Percentiles rank a stretch among this genome's conserved stretches.
Conservation (phyloP, 2,329 filamentous ascomycete species). For the Paraphaeosphaeria sporulosa region DNA sequence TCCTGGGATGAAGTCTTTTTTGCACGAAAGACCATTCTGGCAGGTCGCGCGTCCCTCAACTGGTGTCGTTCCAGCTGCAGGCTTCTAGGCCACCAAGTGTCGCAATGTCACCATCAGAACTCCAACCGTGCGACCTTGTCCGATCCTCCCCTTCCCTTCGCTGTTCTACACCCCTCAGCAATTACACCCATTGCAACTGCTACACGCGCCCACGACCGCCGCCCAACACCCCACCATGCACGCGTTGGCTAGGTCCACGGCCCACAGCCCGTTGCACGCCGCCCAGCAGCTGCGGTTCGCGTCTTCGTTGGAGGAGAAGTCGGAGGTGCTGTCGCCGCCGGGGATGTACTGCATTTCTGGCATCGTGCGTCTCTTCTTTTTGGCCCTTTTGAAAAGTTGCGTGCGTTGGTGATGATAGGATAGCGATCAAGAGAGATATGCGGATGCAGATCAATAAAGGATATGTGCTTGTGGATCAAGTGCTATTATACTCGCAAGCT, state of each 20-base stretch:
- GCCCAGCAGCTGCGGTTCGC: slow-evolving; percentile 16
- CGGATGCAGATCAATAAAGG: too few relatives aligned
- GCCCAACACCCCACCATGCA: slow-evolving; percentile 20
- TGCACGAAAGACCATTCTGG: too few relatives aligned
- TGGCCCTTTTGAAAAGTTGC: neutral
- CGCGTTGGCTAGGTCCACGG: slow-evolving; percentile 16
- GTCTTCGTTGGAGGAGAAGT: slow-evolving; percentile 14
- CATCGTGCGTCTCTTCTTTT: neutral
- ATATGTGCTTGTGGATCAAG: too few relatives aligned
- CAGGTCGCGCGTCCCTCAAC: too few relatives aligned
- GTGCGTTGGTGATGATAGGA: too few relatives aligned
- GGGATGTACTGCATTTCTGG: slow-evolving; percentile 29
- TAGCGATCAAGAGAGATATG: too few relatives aligned
- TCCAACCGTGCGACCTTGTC: too few relatives aligned
- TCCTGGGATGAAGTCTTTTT: too few relatives aligned
- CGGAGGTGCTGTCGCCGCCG: neutral
- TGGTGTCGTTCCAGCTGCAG: too few relatives aligned
- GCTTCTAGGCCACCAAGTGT: too few relatives aligned
- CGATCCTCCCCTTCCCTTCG: neutral
- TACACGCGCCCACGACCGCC: slow-evolving; percentile 17
- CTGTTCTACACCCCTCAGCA: slow-evolving; percentile 9
- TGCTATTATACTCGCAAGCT: neutral
- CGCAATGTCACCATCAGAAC: too few relatives aligned
- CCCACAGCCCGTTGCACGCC: slow-evolving; percentile 17
- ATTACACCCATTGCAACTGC: slow-evolving; percentile 15